phyloP scores from a whole-genome alignment of 495 filamentous ascomycete species.

The Tuber melanosporum region DNA sequence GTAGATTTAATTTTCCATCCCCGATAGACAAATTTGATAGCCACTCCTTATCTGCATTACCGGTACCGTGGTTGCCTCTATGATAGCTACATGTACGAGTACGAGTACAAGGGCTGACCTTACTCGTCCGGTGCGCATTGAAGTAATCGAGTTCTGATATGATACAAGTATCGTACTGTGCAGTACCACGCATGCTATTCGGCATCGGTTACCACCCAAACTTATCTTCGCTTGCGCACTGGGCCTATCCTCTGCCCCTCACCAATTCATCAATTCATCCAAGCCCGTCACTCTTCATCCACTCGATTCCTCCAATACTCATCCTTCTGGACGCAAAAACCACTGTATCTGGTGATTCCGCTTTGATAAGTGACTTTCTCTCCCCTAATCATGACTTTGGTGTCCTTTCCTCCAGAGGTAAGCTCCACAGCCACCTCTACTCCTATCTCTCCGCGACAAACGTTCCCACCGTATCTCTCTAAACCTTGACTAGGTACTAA shows the following conservation, averaged over 20 bases:
- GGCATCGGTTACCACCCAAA: background rate
- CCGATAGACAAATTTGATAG: background rate
- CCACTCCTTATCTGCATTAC: background rate
- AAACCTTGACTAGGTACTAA: slow-evolving; percentile 18
- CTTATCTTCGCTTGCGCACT: background rate
- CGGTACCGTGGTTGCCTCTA: background rate
- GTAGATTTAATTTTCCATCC: background rate
- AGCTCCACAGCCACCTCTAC: background rate
- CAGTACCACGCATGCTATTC: background rate
- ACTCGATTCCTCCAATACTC: background rate
- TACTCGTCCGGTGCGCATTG: background rate
- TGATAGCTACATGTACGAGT: no score
- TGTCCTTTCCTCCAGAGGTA: background rate
- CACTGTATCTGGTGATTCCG: background rate
- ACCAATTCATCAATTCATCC: background rate
- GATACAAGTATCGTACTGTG: no score
- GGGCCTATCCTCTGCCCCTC: background rate
- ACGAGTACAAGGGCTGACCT: background rate
- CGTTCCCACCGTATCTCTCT: background rate
- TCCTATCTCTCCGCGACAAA: background rate
- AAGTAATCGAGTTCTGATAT: background rate
- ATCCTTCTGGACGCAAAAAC: no score
- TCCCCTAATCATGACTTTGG: background rate
- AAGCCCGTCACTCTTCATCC: background rate
- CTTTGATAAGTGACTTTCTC: background rate